Percentiles rank a stretch among this genome's conserved stretches.
Conservation (phyloP, 495 filamentous ascomycete species). For the Neurospora sp. region DNA sequence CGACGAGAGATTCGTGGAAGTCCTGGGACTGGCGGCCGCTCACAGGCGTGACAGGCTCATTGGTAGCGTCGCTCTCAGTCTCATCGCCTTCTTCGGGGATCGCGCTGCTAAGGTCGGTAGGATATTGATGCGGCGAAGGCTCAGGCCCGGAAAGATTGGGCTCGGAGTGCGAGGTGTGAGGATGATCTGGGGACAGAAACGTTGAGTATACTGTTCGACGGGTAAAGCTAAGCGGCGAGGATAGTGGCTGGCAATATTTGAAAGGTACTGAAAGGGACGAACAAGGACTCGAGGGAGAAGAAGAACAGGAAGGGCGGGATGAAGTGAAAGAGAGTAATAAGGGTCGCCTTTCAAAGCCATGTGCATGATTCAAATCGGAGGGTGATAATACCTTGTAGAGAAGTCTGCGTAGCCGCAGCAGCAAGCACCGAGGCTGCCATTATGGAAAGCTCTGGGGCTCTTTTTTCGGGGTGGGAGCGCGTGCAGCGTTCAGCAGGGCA, state of each 20-base stretch:
- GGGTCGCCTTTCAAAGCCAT: slow-evolving; percentile 8
- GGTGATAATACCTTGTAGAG: slow-evolving; percentile 18
- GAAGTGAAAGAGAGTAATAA: neutral
- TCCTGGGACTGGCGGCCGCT: slow-evolving; percentile 41
- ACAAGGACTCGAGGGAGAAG: neutral
- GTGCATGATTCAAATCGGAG: slow-evolving; percentile 11
- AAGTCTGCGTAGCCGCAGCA: slow-evolving; percentile 21
- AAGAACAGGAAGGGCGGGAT: neutral
- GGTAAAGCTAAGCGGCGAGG: neutral
- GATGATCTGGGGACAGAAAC: slow-evolving; percentile 7
- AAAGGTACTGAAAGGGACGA: neutral
- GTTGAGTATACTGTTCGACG: slow-evolving; percentile 7
- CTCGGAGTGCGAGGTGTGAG: neutral
- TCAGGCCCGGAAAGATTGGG: slow-evolving; percentile 16
- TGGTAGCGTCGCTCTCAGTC: slow-evolving; percentile 35
- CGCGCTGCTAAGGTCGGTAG: slow-evolving; percentile 30
- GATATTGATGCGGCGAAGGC: slow-evolving; percentile 28
- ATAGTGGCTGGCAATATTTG: neutral
- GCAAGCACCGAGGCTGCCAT: slow-evolving; percentile 25
- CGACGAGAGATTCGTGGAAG: slow-evolving; percentile 30
- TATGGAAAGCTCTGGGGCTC: slow-evolving; percentile 1
- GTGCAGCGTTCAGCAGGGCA: slow-evolving; percentile 4
- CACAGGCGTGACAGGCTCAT: slow-evolving; percentile 39
- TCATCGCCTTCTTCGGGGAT: slow-evolving; percentile 41
- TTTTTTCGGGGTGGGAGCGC: neutral